Percentiles rank a stretch among this genome's conserved stretches.
Conservation (phyloP, 441 rosid genomes). For the Erodium texanum region DNA sequence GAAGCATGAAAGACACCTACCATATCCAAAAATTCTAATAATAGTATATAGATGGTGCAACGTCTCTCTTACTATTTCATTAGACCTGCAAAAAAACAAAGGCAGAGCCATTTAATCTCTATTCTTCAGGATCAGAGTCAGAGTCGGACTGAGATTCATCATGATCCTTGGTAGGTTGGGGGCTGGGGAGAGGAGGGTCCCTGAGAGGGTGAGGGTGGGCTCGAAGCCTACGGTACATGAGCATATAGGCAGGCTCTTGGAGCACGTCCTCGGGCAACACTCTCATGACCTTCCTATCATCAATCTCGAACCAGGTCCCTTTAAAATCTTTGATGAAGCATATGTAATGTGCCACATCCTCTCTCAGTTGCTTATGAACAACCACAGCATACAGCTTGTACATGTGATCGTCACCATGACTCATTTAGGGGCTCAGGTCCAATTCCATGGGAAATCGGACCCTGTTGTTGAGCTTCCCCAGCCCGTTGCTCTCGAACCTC, state of each 20-base stretch:
- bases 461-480: constrained; percentile 52
- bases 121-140: too few relatives aligned
- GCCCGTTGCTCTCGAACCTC: constrained; percentile 58
- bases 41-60: too few relatives aligned
- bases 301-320: constrained; percentile 57
- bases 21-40: too few relatives aligned
- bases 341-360: constrained; percentile 55
- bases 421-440: constrained; percentile 50
- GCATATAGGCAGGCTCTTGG: not conserved
- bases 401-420: constrained; percentile 26
- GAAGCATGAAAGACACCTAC: too few relatives aligned
- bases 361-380: constrained; percentile 57
- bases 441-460: constrained; percentile 49
- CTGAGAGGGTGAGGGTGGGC: not conserved
- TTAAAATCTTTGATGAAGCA: constrained; percentile 48
- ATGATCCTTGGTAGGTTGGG: too few relatives aligned
- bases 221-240: not conserved
- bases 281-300: constrained; percentile 25
- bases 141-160: too few relatives aligned
- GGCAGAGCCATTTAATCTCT: too few relatives aligned
- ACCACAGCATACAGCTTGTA: constrained; percentile 66
- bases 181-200: too few relatives aligned
- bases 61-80: too few relatives aligned
- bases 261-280: not conserved
- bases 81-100: too few relatives aligned